Evolutionary conservation across 306 rosid genomes (phyloP), one percentile per base, ranked within the genome.

Genomic region (Mimosa pudica): DNA sequence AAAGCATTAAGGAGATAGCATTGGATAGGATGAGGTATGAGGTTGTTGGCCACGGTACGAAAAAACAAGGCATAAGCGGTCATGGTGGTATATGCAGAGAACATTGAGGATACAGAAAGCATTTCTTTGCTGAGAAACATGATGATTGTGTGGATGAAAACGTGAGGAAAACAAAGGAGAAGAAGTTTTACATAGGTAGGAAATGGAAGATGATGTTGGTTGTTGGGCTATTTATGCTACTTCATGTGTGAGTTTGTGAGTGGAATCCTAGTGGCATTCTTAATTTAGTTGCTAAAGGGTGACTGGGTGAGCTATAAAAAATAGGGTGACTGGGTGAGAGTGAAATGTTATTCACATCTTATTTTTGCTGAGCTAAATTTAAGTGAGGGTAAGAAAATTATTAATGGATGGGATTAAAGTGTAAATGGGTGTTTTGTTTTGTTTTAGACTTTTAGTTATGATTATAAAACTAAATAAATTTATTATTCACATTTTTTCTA

Each of bases 41-140:
- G 64, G 3, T 94, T 93, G 63, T 89, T 86, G 62, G 91, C 88
- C 91, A 94, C 81, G 79, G 98, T 88, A 32, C 96, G 86, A 0
- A 89, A 38, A 0, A 94, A 87, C 97, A 94, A 87, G 30, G 87
- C 9, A 6, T 97, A 89, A 36, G 93, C 93, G 6, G 94, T 82
- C 89, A 89, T 83, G 86, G 98, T 92, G 16, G 97, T 96, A 55
- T 89, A 92, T 8, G 97, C 96, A 0, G 97, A 88, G 90, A 94
- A 94, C 33, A 94, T 45, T 10, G 98, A 82, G 10, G 95, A 87
- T 0, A 91, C 88, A 6, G 97, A 92, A 32, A 96, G 92, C 86
- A 94, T 84, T 18, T 88, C 93, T 81, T 75, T 76, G 13, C 80
- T 5, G 52, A 90, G 75, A 80, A 94, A 89, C 93, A 94, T 91